A percentile compares a stretch with the other conserved stretches of the same genome.
Conservation (phyloP, 2,329 filamentous ascomycete genomes). For the Aspergillus carbonarius region DNA sequence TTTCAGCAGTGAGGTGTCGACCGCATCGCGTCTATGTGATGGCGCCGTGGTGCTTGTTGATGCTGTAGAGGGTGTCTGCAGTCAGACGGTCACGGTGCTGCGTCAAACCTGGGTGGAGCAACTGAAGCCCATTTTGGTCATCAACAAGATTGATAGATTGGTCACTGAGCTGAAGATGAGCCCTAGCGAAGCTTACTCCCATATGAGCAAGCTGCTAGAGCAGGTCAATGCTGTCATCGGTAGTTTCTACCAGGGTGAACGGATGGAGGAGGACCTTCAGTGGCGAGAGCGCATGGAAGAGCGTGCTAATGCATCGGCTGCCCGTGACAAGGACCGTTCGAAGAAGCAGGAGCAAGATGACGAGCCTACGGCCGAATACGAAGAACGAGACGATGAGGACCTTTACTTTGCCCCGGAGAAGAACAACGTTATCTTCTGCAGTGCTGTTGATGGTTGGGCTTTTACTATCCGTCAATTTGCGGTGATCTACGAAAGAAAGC, state of each 20-base stretch:
- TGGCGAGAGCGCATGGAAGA: constrained; percentile 95
- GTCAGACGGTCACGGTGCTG: constrained; percentile 94
- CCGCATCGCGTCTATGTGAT: constrained; percentile 89
- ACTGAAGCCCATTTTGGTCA: constrained; percentile 87
- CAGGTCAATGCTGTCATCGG: constrained; percentile 97
- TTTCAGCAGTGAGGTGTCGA: constrained; percentile 97
- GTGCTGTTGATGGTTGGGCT: constrained; percentile 97
- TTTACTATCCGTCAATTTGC: constrained; percentile 96
- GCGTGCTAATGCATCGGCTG: constrained; percentile 68
- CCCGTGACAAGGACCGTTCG: constrained; percentile 54
- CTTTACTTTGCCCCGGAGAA: constrained; percentile 98
- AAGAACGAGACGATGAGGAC: constrained; percentile 93
- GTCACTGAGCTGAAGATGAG: constrained; percentile 95
- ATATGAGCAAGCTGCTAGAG: constrained; percentile 84
- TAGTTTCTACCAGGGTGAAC: constrained; percentile 95
- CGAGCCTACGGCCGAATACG: constrained; percentile 62
- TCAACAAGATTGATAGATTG: constrained; percentile 97
- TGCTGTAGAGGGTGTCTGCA: constrained; percentile 96
- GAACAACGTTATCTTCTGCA: constrained; percentile 98
- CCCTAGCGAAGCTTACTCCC: constrained; percentile 81
- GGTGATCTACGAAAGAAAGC: constrained; percentile 89
- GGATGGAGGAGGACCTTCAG: constrained; percentile 96
- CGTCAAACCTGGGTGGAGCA: constrained; percentile 95
- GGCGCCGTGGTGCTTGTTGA: constrained; percentile 93
- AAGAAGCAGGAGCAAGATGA: constrained; percentile 42